Evolutionary conservation across 305 asterid species (phyloP).

Genomic region (Solanum hybrid): DNA sequence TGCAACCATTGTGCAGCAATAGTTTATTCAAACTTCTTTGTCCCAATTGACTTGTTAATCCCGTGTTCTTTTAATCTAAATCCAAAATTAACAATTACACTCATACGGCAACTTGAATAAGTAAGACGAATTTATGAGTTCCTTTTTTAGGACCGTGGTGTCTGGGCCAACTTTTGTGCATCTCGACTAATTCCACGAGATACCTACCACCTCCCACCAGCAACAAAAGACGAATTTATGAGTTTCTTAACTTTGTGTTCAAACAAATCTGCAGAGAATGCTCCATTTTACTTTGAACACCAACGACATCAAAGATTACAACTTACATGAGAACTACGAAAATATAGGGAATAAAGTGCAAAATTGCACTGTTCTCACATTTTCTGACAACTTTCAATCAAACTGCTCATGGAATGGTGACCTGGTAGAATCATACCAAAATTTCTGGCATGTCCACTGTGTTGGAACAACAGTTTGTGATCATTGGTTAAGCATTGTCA

Average conservation of each 20-base stretch:
- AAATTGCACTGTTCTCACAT: neutral
- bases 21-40: neutral
- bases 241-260: neutral
- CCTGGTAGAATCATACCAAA: neutral
- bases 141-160: neutral
- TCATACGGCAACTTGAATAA: neutral
- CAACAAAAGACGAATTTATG: neutral
- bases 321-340: neutral
- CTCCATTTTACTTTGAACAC: neutral
- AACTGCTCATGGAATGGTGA: neutral
- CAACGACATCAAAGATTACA: neutral
- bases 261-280: neutral
- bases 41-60: neutral
- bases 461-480: neutral
- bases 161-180: neutral
- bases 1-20: neutral
- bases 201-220: neutral
- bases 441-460: neutral
- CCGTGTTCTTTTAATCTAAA: neutral
- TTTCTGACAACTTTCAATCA: neutral
- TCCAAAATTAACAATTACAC: neutral
- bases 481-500: neutral
- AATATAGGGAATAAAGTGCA: neutral
- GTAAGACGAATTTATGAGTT: neutral
- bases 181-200: neutral